These are phyloP conservation scores for Polysphondylium violaceum DNA, from an alignment of 78 protist genomes.

Conservation along the genomic window DNA sequence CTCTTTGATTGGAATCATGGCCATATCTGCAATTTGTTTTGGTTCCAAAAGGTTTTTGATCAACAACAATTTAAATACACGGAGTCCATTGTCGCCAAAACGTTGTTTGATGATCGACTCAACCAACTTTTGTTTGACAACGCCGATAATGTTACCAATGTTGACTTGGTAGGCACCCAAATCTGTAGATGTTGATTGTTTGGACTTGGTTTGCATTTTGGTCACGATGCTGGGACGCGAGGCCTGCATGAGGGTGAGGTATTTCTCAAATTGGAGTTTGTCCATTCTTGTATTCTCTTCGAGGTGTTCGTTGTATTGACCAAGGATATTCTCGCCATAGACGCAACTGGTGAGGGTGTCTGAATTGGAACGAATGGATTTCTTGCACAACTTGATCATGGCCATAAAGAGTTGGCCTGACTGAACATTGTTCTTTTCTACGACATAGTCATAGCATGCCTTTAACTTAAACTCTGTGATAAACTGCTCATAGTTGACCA, in stretches of 20 bases:
- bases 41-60: constrained; percentile 65
- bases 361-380: constrained; percentile 25
- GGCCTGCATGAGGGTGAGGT: constrained; percentile 53
- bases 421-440: constrained; percentile 9
- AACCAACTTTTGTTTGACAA: constrained; percentile 59
- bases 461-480: constrained; percentile 48
- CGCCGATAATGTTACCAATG: constrained; percentile 31
- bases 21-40: constrained; percentile 67
- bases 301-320: constrained; percentile 12
- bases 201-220: constrained; percentile 22
- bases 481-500: constrained; percentile 69
- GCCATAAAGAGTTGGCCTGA: constrained; percentile 27
- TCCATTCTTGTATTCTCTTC: constrained; percentile 8
- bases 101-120: constrained; percentile 70
- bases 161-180: constrained; percentile 59
- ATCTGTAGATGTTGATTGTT: background rate
- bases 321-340: constrained; percentile 25
- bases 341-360: constrained; percentile 21
- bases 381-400: constrained; percentile 54
- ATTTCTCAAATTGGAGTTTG: constrained; percentile 6
- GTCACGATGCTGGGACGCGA: constrained; percentile 64
- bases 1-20: constrained; percentile 66
- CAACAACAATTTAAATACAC: constrained; percentile 57
- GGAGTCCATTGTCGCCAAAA: constrained; percentile 38
- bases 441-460: constrained; percentile 66